Percentiles rank a stretch among this genome's conserved stretches.
These are phyloP conservation scores for Aciculosporium take DNA, from an alignment of 2,329 filamentous ascomycete genomes.

Conservation along the genomic window DNA sequence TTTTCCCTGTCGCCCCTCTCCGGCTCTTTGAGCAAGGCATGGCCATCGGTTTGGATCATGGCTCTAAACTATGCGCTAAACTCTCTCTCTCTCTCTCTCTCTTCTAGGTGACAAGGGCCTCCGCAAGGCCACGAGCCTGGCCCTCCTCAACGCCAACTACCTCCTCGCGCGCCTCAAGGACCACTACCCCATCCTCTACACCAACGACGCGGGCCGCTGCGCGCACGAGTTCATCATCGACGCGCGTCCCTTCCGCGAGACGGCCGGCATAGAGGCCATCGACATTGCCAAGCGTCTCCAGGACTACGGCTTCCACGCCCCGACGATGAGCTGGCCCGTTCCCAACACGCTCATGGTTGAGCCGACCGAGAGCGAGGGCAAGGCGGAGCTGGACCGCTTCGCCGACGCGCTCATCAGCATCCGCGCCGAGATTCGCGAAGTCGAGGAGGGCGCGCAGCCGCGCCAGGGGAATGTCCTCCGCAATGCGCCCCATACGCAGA, in stretches of 20 bases:
- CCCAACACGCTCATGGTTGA: slow-evolving; percentile 96
- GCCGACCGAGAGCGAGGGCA: slow-evolving; percentile 85
- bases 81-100: neutral
- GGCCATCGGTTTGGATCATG: too few relatives aligned
- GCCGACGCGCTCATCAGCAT: slow-evolving; percentile 81
- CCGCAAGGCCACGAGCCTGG: slow-evolving; percentile 79
- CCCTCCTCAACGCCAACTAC: slow-evolving; percentile 94
- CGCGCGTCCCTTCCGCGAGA: slow-evolving; percentile 68
- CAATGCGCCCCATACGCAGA: slow-evolving; percentile 74
- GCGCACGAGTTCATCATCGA: slow-evolving; percentile 97
- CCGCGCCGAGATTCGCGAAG: slow-evolving; percentile 64
- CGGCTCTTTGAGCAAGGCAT: neutral
- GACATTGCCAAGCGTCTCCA: slow-evolving; percentile 94
- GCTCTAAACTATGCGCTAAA: too few relatives aligned
- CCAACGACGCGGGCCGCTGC: slow-evolving; percentile 73
- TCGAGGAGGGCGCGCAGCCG: slow-evolving; percentile 68
- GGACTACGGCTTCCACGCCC: slow-evolving; percentile 94
- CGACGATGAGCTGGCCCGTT: slow-evolving; percentile 94
- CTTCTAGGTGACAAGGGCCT: slow-evolving; percentile 42
- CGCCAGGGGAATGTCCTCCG: slow-evolving; percentile 72
- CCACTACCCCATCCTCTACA: slow-evolving; percentile 87
- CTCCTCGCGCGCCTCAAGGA: slow-evolving; percentile 74
- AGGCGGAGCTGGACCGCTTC: slow-evolving; percentile 86
- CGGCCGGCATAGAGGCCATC: slow-evolving; percentile 74
- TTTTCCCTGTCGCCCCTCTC: neutral